Conservation (phyloP, 805 yeast species). For the Cyberlindnera mrakii region DNA sequence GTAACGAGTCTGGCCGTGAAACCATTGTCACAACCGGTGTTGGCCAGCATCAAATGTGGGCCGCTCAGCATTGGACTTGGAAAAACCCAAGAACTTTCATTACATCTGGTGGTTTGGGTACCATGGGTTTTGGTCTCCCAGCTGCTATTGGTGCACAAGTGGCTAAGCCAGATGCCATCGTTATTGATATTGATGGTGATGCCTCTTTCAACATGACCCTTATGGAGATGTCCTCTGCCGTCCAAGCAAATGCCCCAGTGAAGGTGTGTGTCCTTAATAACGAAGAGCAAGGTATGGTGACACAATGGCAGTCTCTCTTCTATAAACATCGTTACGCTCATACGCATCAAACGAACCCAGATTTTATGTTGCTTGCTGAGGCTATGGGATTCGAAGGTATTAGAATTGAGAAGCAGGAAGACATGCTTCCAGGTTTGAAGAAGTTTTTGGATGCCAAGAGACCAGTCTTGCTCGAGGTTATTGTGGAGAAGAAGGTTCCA, state of each 20-base stretch:
- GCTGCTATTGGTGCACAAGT: constrained; percentile 98
- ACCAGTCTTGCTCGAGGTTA: constrained; percentile 86
- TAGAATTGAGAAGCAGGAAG: constrained; percentile 62
- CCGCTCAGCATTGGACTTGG: constrained; percentile 97
- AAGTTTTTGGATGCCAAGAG: constrained; percentile 64
- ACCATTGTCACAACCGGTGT: constrained; percentile 95
- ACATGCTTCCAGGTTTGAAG: constrained; percentile 50
- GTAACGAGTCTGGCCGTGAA: constrained; percentile 56
- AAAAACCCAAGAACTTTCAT: constrained; percentile 86
- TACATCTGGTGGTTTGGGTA: constrained; percentile 98
- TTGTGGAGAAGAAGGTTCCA: constrained; percentile 85
- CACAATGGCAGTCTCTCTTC: constrained; percentile 98
- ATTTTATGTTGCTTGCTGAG: constrained; percentile 88
- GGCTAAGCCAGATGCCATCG: constrained; percentile 90
- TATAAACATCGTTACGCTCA: constrained; percentile 97
- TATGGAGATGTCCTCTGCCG: constrained; percentile 88
- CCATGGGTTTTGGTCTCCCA: constrained; percentile 98
- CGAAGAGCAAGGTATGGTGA: constrained; percentile 99
- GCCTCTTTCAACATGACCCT: constrained; percentile 99
- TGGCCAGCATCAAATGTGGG: constrained; percentile 99
- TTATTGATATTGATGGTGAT: constrained; percentile 97
- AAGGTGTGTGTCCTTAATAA: constrained; percentile 87
- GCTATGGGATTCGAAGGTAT: constrained; percentile 90
- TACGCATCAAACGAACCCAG: constrained; percentile 93
- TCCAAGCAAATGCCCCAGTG: constrained; percentile 87